Evolutionary conservation across 768 basidiomycete species (phyloP), one percentile per base, ranked within the genome.

Genomic region (Hygrophorus pudorinus): DNA sequence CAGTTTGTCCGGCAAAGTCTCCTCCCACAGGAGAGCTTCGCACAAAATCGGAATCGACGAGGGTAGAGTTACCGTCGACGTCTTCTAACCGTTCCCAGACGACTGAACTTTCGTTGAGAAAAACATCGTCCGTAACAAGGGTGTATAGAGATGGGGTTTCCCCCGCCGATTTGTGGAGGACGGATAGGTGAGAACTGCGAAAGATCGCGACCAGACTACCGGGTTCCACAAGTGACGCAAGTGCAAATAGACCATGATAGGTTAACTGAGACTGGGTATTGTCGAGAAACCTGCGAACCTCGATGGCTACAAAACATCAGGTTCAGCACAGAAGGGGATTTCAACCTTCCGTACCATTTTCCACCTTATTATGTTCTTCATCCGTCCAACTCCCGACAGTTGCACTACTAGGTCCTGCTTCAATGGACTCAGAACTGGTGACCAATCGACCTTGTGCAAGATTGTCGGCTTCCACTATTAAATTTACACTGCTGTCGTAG

Each of bases 61-160:
- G 94, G 4, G 75, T 73, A 24, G 84, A 79, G 2, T 76, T 72
- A 1, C 88, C 88, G 48, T 94, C 90, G 24, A 92, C 73, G 54
- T 94, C 92, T 53, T 86, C 87, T 21, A 96, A 64, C 14, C 82
- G 77, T 62, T 96, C 92, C 92, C 92, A 96, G 2, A 92, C 83
- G 18, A 94, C 76, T 13, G 77, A 77, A 0, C 79, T 68, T 57
- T 94, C 91, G 45, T 76, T 60, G 2, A 81, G 63, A 59, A 96
- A 91, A 13, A 80, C 76, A 32, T 85, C 72, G 59, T 96, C 92
- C 0, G 92, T 92, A 10, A 83, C 88, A 48, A 96, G 80, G 1
- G 78, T 76, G 59, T 88, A 93, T 5, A 96, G 66, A 4, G 76
- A 71, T 0, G 72, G 41, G 34, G 67, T 62, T 10, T 58, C 50